Evolutionary conservation across 2,329 filamentous ascomycete species (phyloP), one percentile per base, ranked within the genome.

Genomic region (Fusarium sp.): DNA sequence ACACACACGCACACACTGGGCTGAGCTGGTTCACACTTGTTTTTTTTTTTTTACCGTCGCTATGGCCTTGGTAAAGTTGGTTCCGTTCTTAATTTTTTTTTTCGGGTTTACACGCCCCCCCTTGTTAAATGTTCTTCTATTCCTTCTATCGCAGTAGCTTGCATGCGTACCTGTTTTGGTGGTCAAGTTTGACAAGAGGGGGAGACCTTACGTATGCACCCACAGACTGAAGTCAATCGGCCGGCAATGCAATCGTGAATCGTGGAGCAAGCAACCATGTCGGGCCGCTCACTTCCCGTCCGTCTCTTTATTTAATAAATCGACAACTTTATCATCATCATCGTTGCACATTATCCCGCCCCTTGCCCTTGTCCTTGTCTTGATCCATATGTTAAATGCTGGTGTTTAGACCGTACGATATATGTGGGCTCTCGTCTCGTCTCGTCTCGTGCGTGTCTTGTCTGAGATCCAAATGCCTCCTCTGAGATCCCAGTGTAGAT

Each of bases 31-130:
- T 46, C 70, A 58, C 64, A 55, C 49, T 66, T 62, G 56, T 14
- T 59, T 59, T 64, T 64, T 14, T 24, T 24, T 24, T 59, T 59
- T 64, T 64, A 67, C 63, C 61, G 60, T 62, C 46, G 66, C 67
- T 69, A 44, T 62, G 60, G 71, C 27, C 57, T 69, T 61, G 66
- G 66, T 72, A 72, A 36, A 66, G 67, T 63, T 72, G 71, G 71
- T 44, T 69, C 67, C 51, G 36, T 51, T 63, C 62, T 46, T 24
- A 55, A 51, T 56, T 53, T 55, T 59, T 55, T 57, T 55, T 27
- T 62, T 55, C 49, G 38, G 53, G 22, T 53, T 46, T 56, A 62
- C 71, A 74, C 71, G 65, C 71, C 71, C 71, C 71, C 71, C 71
- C 69, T 72, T 69, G 67, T 66, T 62, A 53, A 65, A 12, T 24